phyloP scores from a whole-genome alignment of 164 flowering plant species.

The Brasenia schreberi region DNA sequence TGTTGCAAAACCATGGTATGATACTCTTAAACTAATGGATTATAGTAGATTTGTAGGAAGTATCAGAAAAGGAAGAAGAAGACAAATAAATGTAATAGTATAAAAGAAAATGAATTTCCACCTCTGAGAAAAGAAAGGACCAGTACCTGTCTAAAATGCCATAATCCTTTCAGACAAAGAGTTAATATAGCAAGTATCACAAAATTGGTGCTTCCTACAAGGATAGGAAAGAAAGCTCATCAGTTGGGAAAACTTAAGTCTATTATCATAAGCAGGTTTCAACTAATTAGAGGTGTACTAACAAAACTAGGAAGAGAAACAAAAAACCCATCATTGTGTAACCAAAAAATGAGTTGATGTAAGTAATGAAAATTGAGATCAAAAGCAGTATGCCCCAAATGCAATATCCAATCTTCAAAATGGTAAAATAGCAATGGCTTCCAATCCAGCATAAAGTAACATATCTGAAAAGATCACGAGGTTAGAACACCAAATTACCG shows the following conservation, averaged over 20 bases:
- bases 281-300: neutral
- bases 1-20: too few relatives aligned
- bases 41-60: neutral
- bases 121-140: too few relatives aligned
- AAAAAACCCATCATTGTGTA: neutral
- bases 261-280: neutral
- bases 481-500: neutral
- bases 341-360: neutral
- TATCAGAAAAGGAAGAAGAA: neutral
- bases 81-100: neutral
- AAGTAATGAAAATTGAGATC: neutral
- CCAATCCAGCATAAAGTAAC: too few relatives aligned
- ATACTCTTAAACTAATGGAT: too few relatives aligned
- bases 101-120: neutral
- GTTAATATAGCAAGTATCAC: constrained; percentile 68
- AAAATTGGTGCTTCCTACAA: constrained; percentile 79
- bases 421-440: too few relatives aligned
- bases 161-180: constrained; percentile 56
- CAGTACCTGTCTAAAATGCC: constrained; percentile 77
- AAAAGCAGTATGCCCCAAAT: neutral
- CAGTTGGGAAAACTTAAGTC: neutral
- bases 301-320: neutral
- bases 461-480: neutral
- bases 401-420: neutral
- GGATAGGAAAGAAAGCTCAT: neutral